A percentile compares a stretch with the other conserved stretches of the same genome.
These are phyloP conservation scores for Blastocystis hominis DNA, from an alignment of 352 stramenopile genomes.

Conservation along the genomic window DNA sequence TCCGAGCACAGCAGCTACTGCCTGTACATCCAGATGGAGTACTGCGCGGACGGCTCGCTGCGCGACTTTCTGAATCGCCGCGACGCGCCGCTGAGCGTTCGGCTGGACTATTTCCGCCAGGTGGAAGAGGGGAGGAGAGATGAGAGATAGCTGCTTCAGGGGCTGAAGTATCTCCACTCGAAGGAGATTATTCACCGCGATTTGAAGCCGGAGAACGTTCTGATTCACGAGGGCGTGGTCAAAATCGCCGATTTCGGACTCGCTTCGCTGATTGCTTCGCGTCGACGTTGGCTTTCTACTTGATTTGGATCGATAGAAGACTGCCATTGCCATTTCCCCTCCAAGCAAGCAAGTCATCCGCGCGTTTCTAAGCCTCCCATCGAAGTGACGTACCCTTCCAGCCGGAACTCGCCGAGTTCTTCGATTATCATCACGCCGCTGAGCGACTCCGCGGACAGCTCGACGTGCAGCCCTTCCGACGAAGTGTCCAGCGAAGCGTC, in stretches of 20 bases:
- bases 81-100: not conserved
- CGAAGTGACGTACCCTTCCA: not conserved
- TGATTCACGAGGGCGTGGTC: conserved; percentile 70
- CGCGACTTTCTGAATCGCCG: not conserved
- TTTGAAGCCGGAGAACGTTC: conserved; percentile 88
- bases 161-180: conserved; percentile 16
- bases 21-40: conserved; percentile 41
- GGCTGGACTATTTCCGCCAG: conserved; percentile 24
- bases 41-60: conserved; percentile 5
- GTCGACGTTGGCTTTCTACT: not conserved
- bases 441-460: not conserved
- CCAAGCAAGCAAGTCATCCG: not conserved
- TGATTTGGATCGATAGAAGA: not conserved
- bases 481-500: not conserved
- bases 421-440: not conserved
- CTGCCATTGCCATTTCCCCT: not conserved
- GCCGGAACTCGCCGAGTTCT: not conserved
- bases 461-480: not conserved
- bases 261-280: not conserved
- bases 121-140: not conserved
- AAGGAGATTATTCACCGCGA: conserved; percentile 83
- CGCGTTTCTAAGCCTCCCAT: not conserved
- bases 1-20: not conserved
- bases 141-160: not conserved
- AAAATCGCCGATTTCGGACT: conserved; percentile 50